Conservation (phyloP, 805 yeast genomes). For the Teunomyces atbi region DNA sequence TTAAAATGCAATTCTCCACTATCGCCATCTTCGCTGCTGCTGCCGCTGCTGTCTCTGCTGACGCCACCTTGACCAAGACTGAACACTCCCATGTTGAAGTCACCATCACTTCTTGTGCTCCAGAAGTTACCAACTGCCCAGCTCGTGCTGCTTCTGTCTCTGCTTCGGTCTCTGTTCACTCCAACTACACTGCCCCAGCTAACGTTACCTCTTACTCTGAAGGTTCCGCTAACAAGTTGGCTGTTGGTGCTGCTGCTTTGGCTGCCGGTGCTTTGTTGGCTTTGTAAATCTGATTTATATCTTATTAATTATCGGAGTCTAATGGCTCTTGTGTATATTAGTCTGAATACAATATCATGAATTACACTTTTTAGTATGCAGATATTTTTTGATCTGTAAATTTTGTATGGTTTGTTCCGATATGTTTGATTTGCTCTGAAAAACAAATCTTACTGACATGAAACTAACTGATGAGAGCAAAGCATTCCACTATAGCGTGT, state of each 20-base stretch:
- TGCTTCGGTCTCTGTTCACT: conserved; percentile 15
- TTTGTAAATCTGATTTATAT: conserved; percentile 11
- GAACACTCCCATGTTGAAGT: conserved; percentile 38
- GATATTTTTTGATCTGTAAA: not conserved
- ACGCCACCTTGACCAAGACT: conserved; percentile 38
- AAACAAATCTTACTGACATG: conserved; percentile 4
- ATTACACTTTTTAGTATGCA: not conserved
- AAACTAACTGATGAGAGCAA: conserved; percentile 45
- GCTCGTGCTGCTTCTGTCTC: conserved; percentile 14
- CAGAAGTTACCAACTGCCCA: conserved; percentile 51
- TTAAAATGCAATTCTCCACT: conserved; percentile 42
- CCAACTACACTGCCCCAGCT: conserved; percentile 27
- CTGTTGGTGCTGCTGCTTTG: conserved; percentile 48
- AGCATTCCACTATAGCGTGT: conserved; percentile 62
- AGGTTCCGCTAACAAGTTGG: conserved; percentile 34
- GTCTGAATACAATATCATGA: conserved; percentile 3
- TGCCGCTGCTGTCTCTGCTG: conserved; percentile 31
- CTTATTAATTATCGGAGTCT: not conserved
- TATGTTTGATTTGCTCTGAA: too few relatives aligned
- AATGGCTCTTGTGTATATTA: conserved; percentile 8
- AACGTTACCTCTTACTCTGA: conserved; percentile 32
- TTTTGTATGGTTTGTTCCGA: not conserved
- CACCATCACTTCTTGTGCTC: conserved; percentile 47
- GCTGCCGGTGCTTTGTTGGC: conserved; percentile 48
- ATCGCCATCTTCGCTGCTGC: conserved; percentile 36